These are phyloP conservation scores for Bassia scoparia DNA, from an alignment of 148 eudicot species.

Conservation along the genomic window DNA sequence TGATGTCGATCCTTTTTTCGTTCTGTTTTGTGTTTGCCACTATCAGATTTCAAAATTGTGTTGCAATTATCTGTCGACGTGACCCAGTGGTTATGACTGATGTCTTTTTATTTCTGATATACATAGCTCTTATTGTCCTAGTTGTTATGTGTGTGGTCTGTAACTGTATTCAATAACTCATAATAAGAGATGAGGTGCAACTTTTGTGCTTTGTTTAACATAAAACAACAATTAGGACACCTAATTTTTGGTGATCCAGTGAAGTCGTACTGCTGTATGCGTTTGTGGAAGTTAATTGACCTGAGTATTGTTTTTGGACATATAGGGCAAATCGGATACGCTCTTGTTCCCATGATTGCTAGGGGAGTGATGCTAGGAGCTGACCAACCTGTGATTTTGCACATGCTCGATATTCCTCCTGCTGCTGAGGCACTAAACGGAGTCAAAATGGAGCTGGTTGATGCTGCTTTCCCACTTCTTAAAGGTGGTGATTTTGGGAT, in stretches of 20 bases:
- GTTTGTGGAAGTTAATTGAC: constrained; percentile 6
- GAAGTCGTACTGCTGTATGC: not conserved
- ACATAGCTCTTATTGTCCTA: not conserved
- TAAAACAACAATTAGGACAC: not conserved
- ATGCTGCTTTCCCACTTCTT: constrained; percentile 94
- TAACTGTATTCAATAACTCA: not conserved
- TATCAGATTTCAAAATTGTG: not conserved
- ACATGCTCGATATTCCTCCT: constrained; percentile 90
- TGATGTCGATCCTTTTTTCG: not conserved
- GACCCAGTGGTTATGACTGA: not conserved
- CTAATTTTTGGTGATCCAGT: not conserved
- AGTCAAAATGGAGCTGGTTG: constrained; percentile 87
- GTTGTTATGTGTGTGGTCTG: not conserved
- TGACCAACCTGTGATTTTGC: constrained; percentile 87
- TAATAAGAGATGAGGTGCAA: not conserved
- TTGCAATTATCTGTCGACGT: no score
- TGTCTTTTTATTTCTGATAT: no score
- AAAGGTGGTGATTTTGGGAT: constrained; percentile 42
- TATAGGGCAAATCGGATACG: constrained; percentile 86
- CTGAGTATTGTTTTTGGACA: constrained; percentile 14
- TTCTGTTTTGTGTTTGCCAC: not conserved
- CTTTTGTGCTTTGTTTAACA: not conserved
- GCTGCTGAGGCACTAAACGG: constrained; percentile 94
- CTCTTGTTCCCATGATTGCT: constrained; percentile 91
- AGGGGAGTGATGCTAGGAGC: constrained; percentile 85